Evolutionary conservation across 2,329 filamentous ascomycete species (phyloP), one percentile per base, ranked within the genome.

Genomic region (Pseudopithomyces chartarum): DNA sequence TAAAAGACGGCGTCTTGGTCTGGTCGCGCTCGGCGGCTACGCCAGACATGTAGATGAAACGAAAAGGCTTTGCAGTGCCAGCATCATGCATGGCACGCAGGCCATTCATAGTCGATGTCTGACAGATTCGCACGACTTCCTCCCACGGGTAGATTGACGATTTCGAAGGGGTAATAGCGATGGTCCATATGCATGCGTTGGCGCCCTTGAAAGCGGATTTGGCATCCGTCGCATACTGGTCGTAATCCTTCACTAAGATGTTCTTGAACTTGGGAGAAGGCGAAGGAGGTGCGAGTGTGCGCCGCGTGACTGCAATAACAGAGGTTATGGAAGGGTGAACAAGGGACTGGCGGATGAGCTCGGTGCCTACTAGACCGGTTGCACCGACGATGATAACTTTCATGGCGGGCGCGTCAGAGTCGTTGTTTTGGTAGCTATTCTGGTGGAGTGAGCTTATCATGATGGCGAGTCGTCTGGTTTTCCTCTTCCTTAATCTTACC

Each of bases 11-110:
- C 50, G 69, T 80, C 39, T 82, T 79, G 12, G 63, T 75, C 19
- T 73, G 79, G 45, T 85, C 82, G 1, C 81, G 76, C 59, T 79
- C 76, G 2, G 75, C 73, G 1, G 65, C 69, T 1, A 69, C 61
- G 2, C 82, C 84, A 59, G 82, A 85, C 57, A 81, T 74, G 62
- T 83, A 84, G 2, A 83, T 48, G 56, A 83, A 84, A 1, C 77
- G 77, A 33, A 83, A 71, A 0, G 81, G 78, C 42, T 67, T 72
- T 52, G 52, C 50, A 0, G 65, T 2, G 48, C 42, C 36, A 52
- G 55, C 36, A 56, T 65, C 13, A 72, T 60, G 7, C 2, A 82
- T 73, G 0, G 73, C 71, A n/a, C 79, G 63, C 20, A 81, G 58
- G 0, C 70, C 75, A 1, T 52, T 60, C 2, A 76, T 44, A 0